Conservation (phyloP, 1,284 basidiomycete genomes). For the Ceratobasidium sp. region DNA sequence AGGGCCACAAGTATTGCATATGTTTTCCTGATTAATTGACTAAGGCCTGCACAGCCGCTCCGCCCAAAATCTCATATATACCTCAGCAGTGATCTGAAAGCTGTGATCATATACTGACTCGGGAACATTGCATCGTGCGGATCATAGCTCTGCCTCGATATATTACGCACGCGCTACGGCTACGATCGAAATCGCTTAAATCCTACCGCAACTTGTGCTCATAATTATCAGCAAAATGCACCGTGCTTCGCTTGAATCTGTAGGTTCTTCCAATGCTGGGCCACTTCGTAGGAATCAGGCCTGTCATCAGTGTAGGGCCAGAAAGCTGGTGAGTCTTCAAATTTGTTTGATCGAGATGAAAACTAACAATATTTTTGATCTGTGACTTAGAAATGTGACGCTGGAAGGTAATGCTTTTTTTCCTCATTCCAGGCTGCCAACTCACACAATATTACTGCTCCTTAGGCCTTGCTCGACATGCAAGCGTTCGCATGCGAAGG, state of each 20-base stretch:
- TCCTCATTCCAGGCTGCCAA: not conserved
- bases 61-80: not conserved
- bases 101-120: slow-evolving; percentile 18
- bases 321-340: slow-evolving; percentile 33
- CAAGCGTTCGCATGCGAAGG: slow-evolving; percentile 36
- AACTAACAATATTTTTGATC: not conserved
- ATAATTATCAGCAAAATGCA: slow-evolving; percentile 14
- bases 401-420: slow-evolving; percentile 15
- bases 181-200: slow-evolving; percentile 10
- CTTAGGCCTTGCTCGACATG: slow-evolving; percentile 36
- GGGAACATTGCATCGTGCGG: not conserved
- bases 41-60: slow-evolving; percentile 16
- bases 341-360: no score
- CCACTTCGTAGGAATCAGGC: slow-evolving; percentile 39
- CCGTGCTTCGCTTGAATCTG: not conserved
- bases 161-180: not conserved
- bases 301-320: slow-evolving; percentile 35
- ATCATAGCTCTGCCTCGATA: slow-evolving; percentile 15
- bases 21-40: slow-evolving; percentile 20
- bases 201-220: not conserved
- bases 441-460: not conserved
- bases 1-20: no score
- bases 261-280: slow-evolving; percentile 11
- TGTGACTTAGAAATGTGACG: slow-evolving; percentile 27
- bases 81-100: not conserved